Percentiles rank a stretch among this genome's conserved stretches.
Conservation (phyloP, 495 filamentous ascomycete genomes). For the Filosporella fistucella region DNA sequence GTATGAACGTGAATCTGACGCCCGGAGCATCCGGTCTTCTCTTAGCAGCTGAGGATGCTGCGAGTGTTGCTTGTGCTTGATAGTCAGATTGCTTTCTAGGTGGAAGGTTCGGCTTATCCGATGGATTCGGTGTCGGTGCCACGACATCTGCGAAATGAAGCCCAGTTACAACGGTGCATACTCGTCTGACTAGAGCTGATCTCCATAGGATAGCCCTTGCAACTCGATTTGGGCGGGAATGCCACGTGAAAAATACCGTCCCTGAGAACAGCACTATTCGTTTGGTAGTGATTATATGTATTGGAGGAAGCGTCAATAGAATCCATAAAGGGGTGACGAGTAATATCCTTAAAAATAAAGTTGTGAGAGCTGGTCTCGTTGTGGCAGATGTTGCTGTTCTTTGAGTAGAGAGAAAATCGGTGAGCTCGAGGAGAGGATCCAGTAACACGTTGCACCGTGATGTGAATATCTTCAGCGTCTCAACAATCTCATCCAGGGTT, state of each 20-base stretch:
- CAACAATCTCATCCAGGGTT: conserved; percentile 95
- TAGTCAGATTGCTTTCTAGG: conserved; percentile 33
- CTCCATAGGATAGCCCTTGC: conserved; percentile 88
- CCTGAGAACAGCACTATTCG: conserved; percentile 75
- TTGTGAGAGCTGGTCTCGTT: conserved; percentile 85
- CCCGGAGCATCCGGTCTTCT: conserved; percentile 58
- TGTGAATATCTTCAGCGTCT: conserved; percentile 83
- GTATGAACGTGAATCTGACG: conserved; percentile 90
- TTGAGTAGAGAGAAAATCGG: conserved; percentile 91
- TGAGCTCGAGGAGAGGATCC: conserved; percentile 81
- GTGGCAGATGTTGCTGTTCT: conserved; percentile 87
- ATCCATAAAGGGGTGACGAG: conserved; percentile 88
- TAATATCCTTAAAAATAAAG: conserved; percentile 83
- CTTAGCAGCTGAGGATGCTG: conserved; percentile 38
- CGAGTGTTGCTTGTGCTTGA: conserved; percentile 36
- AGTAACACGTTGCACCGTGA: conserved; percentile 86
- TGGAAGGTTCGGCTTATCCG: conserved; percentile 22
- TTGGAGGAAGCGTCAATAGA: conserved; percentile 64
- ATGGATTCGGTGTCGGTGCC: conserved; percentile 1
- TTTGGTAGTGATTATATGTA: conserved; percentile 82
- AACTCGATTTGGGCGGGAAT: conserved; percentile 81
- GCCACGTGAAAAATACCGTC: conserved; percentile 82
- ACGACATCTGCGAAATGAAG: conserved; percentile 54
- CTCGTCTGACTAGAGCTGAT: conserved; percentile 63
- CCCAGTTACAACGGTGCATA: conserved; percentile 69